Conservation (phyloP, 2,329 filamentous ascomycete species). For the Sphaerulina vaccinii region DNA sequence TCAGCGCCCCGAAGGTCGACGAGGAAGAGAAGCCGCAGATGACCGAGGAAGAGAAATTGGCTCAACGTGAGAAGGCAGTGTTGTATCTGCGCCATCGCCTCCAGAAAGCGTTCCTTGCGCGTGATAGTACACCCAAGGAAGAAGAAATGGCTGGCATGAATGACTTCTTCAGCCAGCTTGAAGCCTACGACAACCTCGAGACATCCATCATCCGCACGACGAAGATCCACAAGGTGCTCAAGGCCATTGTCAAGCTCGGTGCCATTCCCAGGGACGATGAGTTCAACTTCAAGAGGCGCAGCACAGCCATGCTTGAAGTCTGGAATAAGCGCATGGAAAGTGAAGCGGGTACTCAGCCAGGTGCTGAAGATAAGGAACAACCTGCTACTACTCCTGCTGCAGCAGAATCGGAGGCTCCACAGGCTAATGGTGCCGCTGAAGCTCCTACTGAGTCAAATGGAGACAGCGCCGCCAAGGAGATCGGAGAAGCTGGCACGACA, state of each 20-base stretch:
- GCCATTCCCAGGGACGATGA: constrained; percentile 85
- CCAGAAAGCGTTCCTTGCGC: constrained; percentile 86
- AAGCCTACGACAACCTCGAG: constrained; percentile 77
- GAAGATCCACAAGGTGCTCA: constrained; percentile 98
- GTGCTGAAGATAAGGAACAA: constrained; percentile 37
- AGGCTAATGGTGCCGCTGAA: constrained; percentile 26
- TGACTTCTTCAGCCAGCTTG: constrained; percentile 75
- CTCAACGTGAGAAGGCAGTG: constrained; percentile 66
- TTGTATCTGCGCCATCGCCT: constrained; percentile 91
- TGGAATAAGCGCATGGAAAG: constrained; percentile 76
- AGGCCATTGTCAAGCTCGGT: constrained; percentile 85
- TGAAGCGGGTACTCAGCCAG: constrained; percentile 37
- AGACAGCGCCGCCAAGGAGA: constrained; percentile 26
- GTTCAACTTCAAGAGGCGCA: constrained; percentile 83
- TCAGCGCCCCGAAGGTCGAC: constrained; percentile 52
- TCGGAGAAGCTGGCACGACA: constrained; percentile 7
- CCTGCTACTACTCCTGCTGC: neutral
- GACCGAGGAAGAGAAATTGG: constrained; percentile 55
- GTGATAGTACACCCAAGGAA: constrained; percentile 81
- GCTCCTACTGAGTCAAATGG: constrained; percentile 36
- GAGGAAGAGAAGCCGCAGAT: constrained; percentile 60
- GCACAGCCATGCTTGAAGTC: constrained; percentile 73
- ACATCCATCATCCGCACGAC: constrained; percentile 83
- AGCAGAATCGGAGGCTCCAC: constrained; percentile 22
- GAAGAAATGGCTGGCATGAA: constrained; percentile 79